Evolutionary conservation across 2,329 filamentous ascomycete species (phyloP).

Genomic region (Allantophomopsis cytisporea): DNA sequence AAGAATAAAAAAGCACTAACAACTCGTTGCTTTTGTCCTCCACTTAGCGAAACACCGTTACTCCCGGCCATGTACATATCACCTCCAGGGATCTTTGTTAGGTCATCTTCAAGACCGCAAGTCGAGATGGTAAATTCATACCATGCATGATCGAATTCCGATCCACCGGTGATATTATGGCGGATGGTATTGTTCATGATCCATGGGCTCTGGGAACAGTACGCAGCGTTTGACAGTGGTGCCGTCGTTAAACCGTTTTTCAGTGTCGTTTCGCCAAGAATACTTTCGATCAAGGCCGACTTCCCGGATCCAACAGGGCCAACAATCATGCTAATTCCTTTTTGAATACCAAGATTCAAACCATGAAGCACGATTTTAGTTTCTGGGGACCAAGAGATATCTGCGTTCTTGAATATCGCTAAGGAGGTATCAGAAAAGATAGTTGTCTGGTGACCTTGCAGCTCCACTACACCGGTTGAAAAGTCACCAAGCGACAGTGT

Average conservation of each 20-base stretch:
- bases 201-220: conserved; percentile 28
- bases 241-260: conserved; percentile 2
- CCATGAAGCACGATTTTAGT: no score
- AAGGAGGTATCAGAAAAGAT: no score
- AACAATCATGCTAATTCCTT: conserved; percentile 5
- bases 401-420: no score
- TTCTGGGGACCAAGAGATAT: no score
- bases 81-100: conserved; percentile 9
- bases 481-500: no score
- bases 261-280: conserved; percentile 8
- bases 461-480: no score
- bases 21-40: conserved; percentile 14
- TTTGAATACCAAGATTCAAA: conserved; percentile 1
- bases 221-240: conserved; percentile 15
- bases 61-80: conserved; percentile 12
- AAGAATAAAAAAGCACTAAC: no score
- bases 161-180: conserved; percentile 21
- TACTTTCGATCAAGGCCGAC: conserved; percentile 6
- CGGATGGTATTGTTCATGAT: conserved; percentile 23
- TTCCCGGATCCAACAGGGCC: conserved; percentile 15
- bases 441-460: no score
- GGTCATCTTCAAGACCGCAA: conserved; percentile 7
- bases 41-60: conserved; percentile 14
- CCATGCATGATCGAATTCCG: conserved; percentile 10
- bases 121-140: conserved; percentile 7